phyloP scores from a whole-genome alignment of 179 eudicot species.

The Gypsophila paniculata region DNA sequence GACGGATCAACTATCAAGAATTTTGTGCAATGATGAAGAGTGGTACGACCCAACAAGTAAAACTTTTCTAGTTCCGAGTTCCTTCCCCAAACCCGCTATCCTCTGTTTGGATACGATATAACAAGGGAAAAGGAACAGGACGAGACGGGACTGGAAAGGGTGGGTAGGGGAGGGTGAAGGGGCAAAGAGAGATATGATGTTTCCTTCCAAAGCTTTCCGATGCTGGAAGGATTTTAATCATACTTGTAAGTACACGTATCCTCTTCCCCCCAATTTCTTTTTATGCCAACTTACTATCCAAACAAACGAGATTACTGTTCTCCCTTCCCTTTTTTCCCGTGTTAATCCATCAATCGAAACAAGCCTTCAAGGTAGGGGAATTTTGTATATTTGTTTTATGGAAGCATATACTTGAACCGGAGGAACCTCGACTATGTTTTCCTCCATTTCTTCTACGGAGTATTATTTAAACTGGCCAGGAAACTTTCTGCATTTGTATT shows the following conservation, averaged over 20 bases:
- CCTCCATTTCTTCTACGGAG: not conserved
- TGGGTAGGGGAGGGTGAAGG: too few species aligned
- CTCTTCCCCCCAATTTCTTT: not conserved
- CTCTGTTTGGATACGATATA: not conserved
- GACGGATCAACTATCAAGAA: conserved; percentile 55
- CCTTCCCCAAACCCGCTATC: not conserved
- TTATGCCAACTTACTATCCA: not conserved
- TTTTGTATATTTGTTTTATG: conserved; percentile 19
- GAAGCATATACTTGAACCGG: conserved; percentile 6
- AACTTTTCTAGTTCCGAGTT: conserved; percentile 27
- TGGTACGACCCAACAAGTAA: conserved; percentile 46
- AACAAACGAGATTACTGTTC: not conserved
- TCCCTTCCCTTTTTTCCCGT: too few species aligned
- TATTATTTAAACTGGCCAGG: not conserved
- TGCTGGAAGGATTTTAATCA: not conserved
- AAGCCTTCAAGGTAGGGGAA: not conserved
- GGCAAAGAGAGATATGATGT: too few species aligned
- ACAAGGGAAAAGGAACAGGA: too few species aligned
- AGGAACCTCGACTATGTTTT: conserved; percentile 15
- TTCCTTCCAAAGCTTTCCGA: too few species aligned
- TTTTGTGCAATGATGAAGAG: conserved; percentile 72
- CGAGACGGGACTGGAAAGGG: too few species aligned
- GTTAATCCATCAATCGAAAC: not conserved
- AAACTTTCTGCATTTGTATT: conserved; percentile 1
- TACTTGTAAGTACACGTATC: not conserved